Base-by-base conservation (phyloP, 192 early-diverging fungal genomes). In the Coemansia sp. region DNA sequence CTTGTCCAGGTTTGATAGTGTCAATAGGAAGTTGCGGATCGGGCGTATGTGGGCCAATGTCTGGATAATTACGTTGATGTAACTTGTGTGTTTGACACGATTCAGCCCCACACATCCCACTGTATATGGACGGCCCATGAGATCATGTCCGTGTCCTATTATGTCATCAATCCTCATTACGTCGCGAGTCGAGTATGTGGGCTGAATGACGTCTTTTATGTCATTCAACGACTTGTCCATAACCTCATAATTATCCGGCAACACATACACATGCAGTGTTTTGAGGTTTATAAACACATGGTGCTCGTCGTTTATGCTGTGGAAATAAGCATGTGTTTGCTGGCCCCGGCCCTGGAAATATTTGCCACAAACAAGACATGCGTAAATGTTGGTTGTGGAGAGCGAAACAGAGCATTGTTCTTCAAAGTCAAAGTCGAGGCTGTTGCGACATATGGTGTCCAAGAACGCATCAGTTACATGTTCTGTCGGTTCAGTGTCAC, bases 391-490 rank as follows among this genome's bases (percentile, higher is more conserved):
- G 71, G 90, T 70, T 62, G 94, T 92, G 29, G 90, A 90, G 43
- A 98, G 84, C 24, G 94, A 96, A 1, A 98, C 93, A 3, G 92
- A 95, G 77, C 96, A 98, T 19, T 96, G 86, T 57, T 97, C 94
- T 70, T 98, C 96, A 78, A 98, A 98, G 69, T 98, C 96, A 86
- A 98, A 98, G 80, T 98, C 96, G 27, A 98, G 83, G 76, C 86
- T 85, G 59, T 86, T 78, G 10, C 96, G 83, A 62, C 94, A 87
- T 55, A 98, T 88, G 3, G 93, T 92, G 67, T 95, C 93, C 32
- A 95, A 78, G 55, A 89, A 93, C 53, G 92, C 76, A 55, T 77
- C 81, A 10, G 75, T 71, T 7, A 85, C 24, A 1, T 52, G 57
- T 5, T 53, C 24, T 13, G 10, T 23, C 27, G 51, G 1, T 6